Base-by-base conservation (phyloP, 2,329 filamentous ascomycete genomes). In the Dothidotthia symphoricarpi region DNA sequence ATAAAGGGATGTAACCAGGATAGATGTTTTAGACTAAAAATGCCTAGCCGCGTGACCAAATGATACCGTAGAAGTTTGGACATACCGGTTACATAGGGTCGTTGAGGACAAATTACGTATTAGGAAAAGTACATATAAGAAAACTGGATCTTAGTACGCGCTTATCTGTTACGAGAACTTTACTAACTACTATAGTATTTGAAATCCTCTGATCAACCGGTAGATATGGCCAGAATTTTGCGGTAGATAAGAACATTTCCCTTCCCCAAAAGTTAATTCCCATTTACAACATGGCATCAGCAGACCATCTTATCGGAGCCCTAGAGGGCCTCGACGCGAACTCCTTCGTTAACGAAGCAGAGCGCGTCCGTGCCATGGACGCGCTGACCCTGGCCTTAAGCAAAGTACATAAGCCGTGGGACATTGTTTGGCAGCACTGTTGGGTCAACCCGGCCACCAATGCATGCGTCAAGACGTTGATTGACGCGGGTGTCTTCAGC, bases 401-500 rank as follows among this genome's bases (percentile, higher is more conserved):
- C 34, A 41, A 28, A 31, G 39, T 41, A 41, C 39, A 41, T 13
- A 37, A 41, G 30, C 39, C 39, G 26, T 41, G 34, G 39, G 39
- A 41, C 30, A 41, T 41, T 31, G 39, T 41, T 37, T 41, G 39
- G 39, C 39, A 41, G 30, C 39, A 41, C 34, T 41, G 39, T 31
- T 41, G 34, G 39, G 39, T 41, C 19, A 41, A 41, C 22, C 39
- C 29, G 29, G 39, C 39, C 30, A 41, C 39, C 34, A 41, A 41
- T 34, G 39, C 39, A 41, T 41, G 39, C 34, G 34, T 41, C 29
- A 41, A 41, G 34, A 41, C 39, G 25, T 41, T 41, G 39, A 41
- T 41, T 34, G 39, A 41, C 26, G 39, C 26, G 30, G 39, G 39
- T 34, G 39, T 41, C 34, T 41, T 41, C 34, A 34, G 34, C 39